A percentile compares a stretch with the other conserved stretches of the same genome.
These are phyloP conservation scores for Otatea glauca DNA, from an alignment of 176 grass and related monocot species.

Conservation along the genomic window DNA sequence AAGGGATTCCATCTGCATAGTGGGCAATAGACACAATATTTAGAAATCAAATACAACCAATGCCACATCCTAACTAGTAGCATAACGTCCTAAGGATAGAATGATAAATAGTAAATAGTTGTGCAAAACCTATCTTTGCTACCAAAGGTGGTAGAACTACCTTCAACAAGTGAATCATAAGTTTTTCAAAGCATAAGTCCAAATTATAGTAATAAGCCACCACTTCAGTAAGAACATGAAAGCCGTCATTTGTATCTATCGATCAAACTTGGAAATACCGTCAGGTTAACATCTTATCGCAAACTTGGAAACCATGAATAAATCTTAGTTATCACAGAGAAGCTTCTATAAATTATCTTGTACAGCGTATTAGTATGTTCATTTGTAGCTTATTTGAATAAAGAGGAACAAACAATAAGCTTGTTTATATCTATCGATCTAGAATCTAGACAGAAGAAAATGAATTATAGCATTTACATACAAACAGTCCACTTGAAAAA, in stretches of 20 bases:
- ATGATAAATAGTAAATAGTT: neutral
- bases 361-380: neutral
- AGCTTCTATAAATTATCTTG: neutral
- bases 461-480: neutral
- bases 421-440: neutral
- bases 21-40: conserved; percentile 28
- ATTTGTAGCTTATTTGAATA: neutral
- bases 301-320: neutral
- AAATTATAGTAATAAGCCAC: conserved; percentile 12
- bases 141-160: neutral
- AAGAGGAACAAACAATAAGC: neutral
- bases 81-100: neutral
- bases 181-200: conserved; percentile 24
- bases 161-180: neutral
- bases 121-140: neutral
- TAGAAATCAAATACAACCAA: conserved; percentile 22
- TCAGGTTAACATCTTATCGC: neutral
- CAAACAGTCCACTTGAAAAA: conserved; percentile 2
- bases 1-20: conserved; percentile 45
- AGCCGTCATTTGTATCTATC: no score
- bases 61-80: neutral
- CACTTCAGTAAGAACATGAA: neutral
- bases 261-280: no score
- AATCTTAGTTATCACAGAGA: neutral
- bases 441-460: neutral